Evolutionary conservation across 768 basidiomycete species (phyloP), one percentile per base, ranked within the genome.

Genomic region (Leccinellum rugosiceps): DNA sequence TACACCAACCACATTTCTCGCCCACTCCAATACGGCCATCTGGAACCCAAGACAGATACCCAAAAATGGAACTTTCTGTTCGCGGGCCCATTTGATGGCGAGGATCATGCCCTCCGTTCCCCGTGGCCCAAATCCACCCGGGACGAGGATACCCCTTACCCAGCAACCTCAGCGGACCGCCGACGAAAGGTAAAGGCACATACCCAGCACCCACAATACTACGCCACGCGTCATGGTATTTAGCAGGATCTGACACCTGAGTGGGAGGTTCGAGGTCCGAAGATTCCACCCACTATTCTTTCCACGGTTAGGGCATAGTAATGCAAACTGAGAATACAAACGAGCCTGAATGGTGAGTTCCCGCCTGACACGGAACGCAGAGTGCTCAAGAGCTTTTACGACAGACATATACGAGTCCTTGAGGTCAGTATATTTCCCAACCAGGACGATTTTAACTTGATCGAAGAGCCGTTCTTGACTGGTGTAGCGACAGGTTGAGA

Each of bases 381-480:
- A 94, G 73, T 99, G 96, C 74, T 99, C 96, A 34, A 99, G 79
- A 21, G 97, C 85, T 78, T 99, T 99, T 67, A 86, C 87, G 55
- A 99, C 96, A 28, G 91, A 94, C 92, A 98, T 98, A 72, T 99
- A 99, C 26, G 95, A 97, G 73, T 99, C 96, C 74, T 94, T 92
- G 48, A 98, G 78, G 62, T 93, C 87, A 13, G 94, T 98, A 77
- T 99, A 99, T 75, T 99, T 99, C 46, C 96, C 96, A 15, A 99
- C 95, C 52, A 99, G 79, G 21, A 88, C 93, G 60, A 99, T 90
- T 46, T 83, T 84, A 46, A 97, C 94, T 9, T 83, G 81, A 65
- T 98, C 95, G 70, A 88, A 96, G 6, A 94, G 78, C 41, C 94
- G 85, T 70, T 98, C 96, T 73, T 95, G 92, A n/a, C 96, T 98